Base-by-base conservation (phyloP, 164 flowering plant species). In the Euptelea pleiosperma region DNA sequence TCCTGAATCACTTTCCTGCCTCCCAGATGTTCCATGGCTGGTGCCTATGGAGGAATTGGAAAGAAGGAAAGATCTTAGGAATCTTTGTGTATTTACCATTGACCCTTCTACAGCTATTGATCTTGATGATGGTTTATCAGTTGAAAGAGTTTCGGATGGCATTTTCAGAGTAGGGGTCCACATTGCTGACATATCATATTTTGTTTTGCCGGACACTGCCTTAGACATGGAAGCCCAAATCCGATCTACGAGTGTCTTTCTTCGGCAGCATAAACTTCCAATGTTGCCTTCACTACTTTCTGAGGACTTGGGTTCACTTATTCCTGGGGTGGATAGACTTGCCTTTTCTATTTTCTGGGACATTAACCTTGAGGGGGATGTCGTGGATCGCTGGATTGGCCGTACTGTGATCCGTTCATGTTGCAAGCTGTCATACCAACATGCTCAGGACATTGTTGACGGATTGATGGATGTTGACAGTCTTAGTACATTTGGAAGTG, bases 41-140 rank as follows among this genome's bases (percentile, higher is more conserved):
- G 65, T 94, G 18, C 97, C 96, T 8, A 30, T 0, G 19, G 72
- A 75, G 70, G 97, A 90, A 69, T 35, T 80, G 18, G 29, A 64
- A 51, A 64, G 63, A 47, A 80, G 99, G 76, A 72, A 55, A 66
- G 99, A 94, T 69, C 74, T 88, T 43, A 82, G 97, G 60, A 66
- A 74, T 63, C 66, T 83, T 35, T 94, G 99, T 63, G 62, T 80
- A 57, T 86, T 90, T 74, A 88, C 97, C 21, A 85, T 94, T 60
- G 97, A 94, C 58, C 93, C 97, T 66, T 60, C 89, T 15, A 77
- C 82, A 46, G 87, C 95, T 24, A 70, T 85, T 60, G 97, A 88
- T 72, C 84, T 90, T 57, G 99, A 94, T 78, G 99, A 91, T 80
- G 97, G 97, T 34, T 64, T 94, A 18, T 94, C 99, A n/a, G 63